Percentiles rank a stretch among this genome's conserved stretches.
phyloP scores from a whole-genome alignment of 345 rosid species.

The Sisymbrium irio region DNA sequence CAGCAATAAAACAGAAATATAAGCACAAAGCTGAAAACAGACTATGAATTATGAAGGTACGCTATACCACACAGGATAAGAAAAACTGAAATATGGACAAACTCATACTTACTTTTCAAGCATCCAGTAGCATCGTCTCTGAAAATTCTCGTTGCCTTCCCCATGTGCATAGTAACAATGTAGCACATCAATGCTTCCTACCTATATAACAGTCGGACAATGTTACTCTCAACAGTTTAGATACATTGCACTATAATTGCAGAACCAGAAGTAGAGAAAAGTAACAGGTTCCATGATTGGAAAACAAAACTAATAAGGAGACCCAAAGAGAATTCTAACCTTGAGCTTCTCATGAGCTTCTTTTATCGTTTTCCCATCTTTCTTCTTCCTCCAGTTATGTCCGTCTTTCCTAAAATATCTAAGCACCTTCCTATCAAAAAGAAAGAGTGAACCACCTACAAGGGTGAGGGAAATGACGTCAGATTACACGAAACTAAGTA shows the following conservation, averaged over 20 bases:
- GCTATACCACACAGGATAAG: background rate
- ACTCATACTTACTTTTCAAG: conserved; percentile 70
- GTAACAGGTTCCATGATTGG: background rate
- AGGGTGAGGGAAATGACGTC: conserved; percentile 32
- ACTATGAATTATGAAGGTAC: background rate
- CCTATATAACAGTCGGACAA: conserved; percentile 51
- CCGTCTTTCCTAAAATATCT: conserved; percentile 96
- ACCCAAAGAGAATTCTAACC: conserved; percentile 33
- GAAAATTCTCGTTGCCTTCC: conserved; percentile 84
- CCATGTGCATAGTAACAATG: conserved; percentile 99
- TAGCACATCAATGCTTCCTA: conserved; percentile 85
- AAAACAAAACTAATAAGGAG: background rate
- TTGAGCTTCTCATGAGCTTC: conserved; percentile 94
- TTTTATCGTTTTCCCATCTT: conserved; percentile 81
- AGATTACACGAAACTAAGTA: conserved; percentile 1
- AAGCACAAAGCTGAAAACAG: conserved; percentile 14
- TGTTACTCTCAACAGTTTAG: conserved; percentile 26
- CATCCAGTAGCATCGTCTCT: conserved; percentile 98
- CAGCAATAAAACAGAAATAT: conserved; percentile 10
- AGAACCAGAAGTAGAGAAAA: conserved; percentile 4
- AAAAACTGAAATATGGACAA: background rate
- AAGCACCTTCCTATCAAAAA: conserved; percentile 82
- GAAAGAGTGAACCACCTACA: conserved; percentile 93
- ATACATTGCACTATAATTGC: conserved; percentile 4
- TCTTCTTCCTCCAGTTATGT: conserved; percentile 92